phyloP scores from a whole-genome alignment of 2,329 filamentous ascomycete genomes.

The Berkeleyomyces basicola region DNA sequence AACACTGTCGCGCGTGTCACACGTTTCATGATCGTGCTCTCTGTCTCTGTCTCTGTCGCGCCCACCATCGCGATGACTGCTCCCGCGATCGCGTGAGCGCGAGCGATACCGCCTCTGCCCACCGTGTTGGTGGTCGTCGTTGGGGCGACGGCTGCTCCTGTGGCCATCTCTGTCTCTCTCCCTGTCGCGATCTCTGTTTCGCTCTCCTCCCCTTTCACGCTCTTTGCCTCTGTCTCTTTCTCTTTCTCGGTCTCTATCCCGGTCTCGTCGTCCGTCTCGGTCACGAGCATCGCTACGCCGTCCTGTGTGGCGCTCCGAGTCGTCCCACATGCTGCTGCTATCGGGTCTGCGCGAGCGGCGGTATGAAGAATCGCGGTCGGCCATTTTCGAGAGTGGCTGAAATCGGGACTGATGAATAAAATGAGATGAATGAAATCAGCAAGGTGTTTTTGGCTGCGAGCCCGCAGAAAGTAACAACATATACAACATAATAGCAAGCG shows the following conservation, averaged over 20 bases:
- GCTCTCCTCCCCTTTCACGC: conserved; percentile 25
- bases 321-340: conserved; percentile 46
- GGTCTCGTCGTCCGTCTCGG: conserved; percentile 18
- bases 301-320: conserved; percentile 26
- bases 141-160: conserved; percentile 5
- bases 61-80: conserved; percentile 20
- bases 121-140: not conserved
- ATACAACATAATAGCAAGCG: not conserved
- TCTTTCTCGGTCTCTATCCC: conserved; percentile 19
- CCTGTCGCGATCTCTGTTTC: conserved; percentile 21
- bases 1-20: conserved; percentile 9
- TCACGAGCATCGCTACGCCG: conserved; percentile 1
- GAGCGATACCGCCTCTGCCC: conserved; percentile 7
- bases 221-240: conserved; percentile 18
- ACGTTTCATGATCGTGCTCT: conserved; percentile 17
- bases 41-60: conserved; percentile 19
- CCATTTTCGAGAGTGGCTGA: not conserved
- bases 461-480: not conserved
- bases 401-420: not conserved
- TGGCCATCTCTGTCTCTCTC: conserved; percentile 19
- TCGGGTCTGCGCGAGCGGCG: conserved; percentile 25
- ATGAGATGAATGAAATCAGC: not conserved
- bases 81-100: conserved; percentile 3
- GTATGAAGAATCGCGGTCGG: not conserved
- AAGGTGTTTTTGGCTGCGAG: too few relatives aligned